A percentile compares a stretch with the other conserved stretches of the same genome.
Conservation (phyloP, 225 moss, liverwort and hornwort species). For the Bryum argenteum region DNA sequence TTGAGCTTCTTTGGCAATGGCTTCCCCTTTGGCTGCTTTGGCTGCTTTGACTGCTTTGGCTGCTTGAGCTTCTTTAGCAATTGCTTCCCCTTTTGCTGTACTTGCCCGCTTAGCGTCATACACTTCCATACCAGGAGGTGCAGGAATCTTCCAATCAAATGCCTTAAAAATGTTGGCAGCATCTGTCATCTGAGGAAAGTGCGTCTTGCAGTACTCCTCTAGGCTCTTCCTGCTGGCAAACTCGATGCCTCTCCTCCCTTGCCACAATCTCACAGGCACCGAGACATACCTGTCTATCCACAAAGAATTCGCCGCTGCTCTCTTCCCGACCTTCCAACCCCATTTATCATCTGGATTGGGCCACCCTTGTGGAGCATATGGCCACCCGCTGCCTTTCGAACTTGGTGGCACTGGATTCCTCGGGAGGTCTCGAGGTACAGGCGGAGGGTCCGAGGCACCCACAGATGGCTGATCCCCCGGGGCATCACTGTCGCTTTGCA, state of each 20-base stretch:
- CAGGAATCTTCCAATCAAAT: constrained; percentile 85
- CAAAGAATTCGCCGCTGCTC: constrained; percentile 37
- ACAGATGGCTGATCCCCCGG: constrained; percentile 1
- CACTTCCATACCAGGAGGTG: constrained; percentile 32
- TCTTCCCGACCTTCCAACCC: constrained; percentile 82
- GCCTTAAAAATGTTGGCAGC: constrained; percentile 66
- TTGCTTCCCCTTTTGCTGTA: background rate
- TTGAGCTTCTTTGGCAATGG: constrained; percentile 43
- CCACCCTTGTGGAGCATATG: constrained; percentile 87
- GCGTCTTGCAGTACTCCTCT: constrained; percentile 52
- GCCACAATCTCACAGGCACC: constrained; percentile 53
- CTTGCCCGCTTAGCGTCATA: constrained; percentile 28
- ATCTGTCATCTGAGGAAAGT: constrained; percentile 60
- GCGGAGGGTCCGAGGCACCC: constrained; percentile 40
- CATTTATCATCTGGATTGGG: constrained; percentile 71
- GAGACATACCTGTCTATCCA: constrained; percentile 75
- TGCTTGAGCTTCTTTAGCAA: constrained; percentile 44
- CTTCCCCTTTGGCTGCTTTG: background rate
- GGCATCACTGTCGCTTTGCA: constrained; percentile 9
- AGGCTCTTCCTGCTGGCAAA: constrained; percentile 70
- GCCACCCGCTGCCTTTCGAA: constrained; percentile 75
- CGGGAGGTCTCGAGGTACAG: constrained; percentile 52
- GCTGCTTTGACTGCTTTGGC: background rate
- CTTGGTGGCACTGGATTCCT: constrained; percentile 55
- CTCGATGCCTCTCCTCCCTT: constrained; percentile 55